Percentiles rank a stretch among this genome's conserved stretches.
Conservation (phyloP, 257 asterid species). For the Jacaranda mimosifolia region DNA sequence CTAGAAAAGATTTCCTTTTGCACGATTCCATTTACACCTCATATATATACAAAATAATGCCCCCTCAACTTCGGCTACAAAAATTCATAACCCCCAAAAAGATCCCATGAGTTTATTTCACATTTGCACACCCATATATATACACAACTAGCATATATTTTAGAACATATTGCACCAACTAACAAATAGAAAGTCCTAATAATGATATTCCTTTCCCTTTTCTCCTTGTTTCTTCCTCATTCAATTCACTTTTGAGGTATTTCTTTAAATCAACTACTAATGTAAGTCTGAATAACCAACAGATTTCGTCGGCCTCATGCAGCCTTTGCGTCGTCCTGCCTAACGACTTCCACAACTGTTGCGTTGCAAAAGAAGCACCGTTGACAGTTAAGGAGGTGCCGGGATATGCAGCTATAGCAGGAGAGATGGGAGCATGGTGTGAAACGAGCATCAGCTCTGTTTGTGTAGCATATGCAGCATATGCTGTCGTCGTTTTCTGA, state of each 20-base stretch:
- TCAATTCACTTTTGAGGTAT: constrained; percentile 26
- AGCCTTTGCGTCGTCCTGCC: constrained; percentile 42
- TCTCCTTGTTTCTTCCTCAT: constrained; percentile 25
- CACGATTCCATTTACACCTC: constrained; percentile 50
- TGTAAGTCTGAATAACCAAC: constrained; percentile 26
- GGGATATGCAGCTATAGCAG: constrained; percentile 86
- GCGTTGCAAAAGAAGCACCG: constrained; percentile 97
- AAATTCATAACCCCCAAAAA: constrained; percentile 42
- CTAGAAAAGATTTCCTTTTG: constrained; percentile 19
- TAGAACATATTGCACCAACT: constrained; percentile 23
- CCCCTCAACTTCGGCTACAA: constrained; percentile 66
- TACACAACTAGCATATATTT: constrained; percentile 40
- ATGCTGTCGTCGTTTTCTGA: constrained; percentile 55
- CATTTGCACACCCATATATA: constrained; percentile 37
- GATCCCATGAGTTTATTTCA: constrained; percentile 27
- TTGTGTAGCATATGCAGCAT: constrained; percentile 90
- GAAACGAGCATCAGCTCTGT: constrained; percentile 64
- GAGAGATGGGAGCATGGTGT: constrained; percentile 81
- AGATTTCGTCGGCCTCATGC: constrained; percentile 17
- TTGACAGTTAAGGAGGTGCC: constrained; percentile 88
- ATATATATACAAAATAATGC: constrained; percentile 59
- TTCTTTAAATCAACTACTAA: constrained; percentile 32
- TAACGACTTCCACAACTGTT: constrained; percentile 59
- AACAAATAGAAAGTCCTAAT: constrained; percentile 31
- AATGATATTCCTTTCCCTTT: not conserved